Evolutionary conservation across 1,139 yeast genomes (phyloP).

Genomic region (Yamadazyma blattariae): DNA sequence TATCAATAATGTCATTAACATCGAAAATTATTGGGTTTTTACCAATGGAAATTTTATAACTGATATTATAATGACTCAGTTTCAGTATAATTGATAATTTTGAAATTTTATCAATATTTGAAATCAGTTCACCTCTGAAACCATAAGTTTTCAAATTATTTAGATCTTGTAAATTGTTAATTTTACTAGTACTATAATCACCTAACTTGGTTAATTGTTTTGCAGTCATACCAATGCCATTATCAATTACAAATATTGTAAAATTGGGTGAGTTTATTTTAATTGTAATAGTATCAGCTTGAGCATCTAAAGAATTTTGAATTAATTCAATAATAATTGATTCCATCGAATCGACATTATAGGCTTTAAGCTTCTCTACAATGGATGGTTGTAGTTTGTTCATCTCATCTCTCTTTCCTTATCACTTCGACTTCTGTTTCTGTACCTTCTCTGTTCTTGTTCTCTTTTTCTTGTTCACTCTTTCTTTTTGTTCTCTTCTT

Average conservation of each 20-base stretch:
- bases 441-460: too few relatives aligned
- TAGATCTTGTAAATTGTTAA: conserved; percentile 50
- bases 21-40: conserved; percentile 1
- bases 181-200: conserved; percentile 72
- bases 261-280: conserved; percentile 55
- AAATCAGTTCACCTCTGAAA: conserved; percentile 80
- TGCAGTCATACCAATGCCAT: conserved; percentile 70
- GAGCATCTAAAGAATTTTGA: conserved; percentile 80
- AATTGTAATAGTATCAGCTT: conserved; percentile 59
- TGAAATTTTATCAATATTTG: conserved; percentile 40
- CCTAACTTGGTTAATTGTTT: conserved; percentile 62
- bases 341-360: conserved; percentile 5
- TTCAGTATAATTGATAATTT: conserved; percentile 3
- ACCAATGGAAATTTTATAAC: background rate
- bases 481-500: too few relatives aligned
- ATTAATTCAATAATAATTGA: conserved; percentile 68
- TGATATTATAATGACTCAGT: background rate
- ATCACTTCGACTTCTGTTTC: background rate
- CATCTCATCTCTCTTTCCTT: background rate
- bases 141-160: conserved; percentile 52
- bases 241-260: conserved; percentile 68
- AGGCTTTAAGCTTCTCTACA: background rate
- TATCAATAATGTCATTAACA: conserved; percentile 6
- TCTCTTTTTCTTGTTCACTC: too few relatives aligned
- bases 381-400: background rate